phyloP scores from a whole-genome alignment of 495 filamentous ascomycete genomes.

The Neurospora discreta region DNA sequence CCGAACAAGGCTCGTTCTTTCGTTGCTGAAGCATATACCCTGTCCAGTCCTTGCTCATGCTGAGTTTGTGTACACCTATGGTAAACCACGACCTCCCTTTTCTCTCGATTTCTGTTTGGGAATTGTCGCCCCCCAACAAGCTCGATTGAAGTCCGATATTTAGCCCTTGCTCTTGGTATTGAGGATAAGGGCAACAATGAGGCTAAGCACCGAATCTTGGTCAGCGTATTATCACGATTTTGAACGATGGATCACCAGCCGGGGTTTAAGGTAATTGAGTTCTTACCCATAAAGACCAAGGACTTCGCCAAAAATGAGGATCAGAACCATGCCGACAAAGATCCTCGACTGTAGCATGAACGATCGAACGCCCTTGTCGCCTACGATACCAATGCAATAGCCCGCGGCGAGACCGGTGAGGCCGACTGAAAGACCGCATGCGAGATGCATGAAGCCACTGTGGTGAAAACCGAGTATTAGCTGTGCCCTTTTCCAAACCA shows the following conservation, averaged over 20 bases:
- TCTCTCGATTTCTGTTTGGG: not conserved
- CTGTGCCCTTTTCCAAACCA: not conserved
- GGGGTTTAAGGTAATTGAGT: not conserved
- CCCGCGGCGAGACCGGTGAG: conserved; percentile 90
- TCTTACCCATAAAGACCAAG: conserved; percentile 89
- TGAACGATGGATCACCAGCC: not conserved
- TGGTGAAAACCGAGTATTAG: conserved; percentile 7
- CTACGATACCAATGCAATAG: conserved; percentile 92
- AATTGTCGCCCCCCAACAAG: not conserved
- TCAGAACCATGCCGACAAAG: conserved; percentile 97
- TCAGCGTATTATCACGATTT: not conserved
- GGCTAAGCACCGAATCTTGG: conserved; percentile 7
- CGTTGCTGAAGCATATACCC: not conserved
- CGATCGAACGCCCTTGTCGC: conserved; percentile 82
- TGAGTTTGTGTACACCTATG: not conserved
- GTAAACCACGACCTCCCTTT: not conserved
- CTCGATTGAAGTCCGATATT: conserved; percentile 1
- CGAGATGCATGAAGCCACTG: conserved; percentile 87
- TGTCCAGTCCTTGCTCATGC: not conserved
- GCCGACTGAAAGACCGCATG: conserved; percentile 82
- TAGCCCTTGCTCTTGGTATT: conserved; percentile 45
- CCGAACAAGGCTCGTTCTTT: not conserved
- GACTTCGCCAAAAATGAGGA: conserved; percentile 97
- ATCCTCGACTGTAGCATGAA: conserved; percentile 94
- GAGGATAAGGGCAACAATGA: conserved; percentile 41